A percentile compares a stretch with the other conserved stretches of the same genome.
Conservation (phyloP, 352 stramenopile species). For the Phytophthora cryptogea region DNA sequence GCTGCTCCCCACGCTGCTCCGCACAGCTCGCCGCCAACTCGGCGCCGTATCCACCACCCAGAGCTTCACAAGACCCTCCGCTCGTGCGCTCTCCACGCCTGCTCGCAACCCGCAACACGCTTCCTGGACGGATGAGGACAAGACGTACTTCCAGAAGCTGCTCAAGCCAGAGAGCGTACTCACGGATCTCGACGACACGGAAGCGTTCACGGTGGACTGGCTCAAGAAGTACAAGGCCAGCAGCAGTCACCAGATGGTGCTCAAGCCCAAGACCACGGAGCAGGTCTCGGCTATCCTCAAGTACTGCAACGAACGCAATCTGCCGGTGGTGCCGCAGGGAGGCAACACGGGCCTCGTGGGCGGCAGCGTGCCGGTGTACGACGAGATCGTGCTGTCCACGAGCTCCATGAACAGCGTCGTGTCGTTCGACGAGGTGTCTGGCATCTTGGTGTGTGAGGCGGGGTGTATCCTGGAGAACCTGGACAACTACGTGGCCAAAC, state of each 20-base stretch:
- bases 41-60: constrained; percentile 6
- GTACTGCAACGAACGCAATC: constrained; percentile 90
- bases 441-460: constrained; percentile 86
- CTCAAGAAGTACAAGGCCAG: constrained; percentile 82
- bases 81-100: constrained; percentile 35
- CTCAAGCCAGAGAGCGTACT: constrained; percentile 68
- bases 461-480: constrained; percentile 95
- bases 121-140: constrained; percentile 66
- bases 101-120: constrained; percentile 49
- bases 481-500: constrained; percentile 85
- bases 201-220: constrained; percentile 81
- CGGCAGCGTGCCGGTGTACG: constrained; percentile 86
- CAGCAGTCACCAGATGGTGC: constrained; percentile 72
- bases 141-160: constrained; percentile 66
- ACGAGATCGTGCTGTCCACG: constrained; percentile 95
- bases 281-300: constrained; percentile 90
- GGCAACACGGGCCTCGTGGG: constrained; percentile 98
- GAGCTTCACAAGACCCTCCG: constrained; percentile 1
- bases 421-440: constrained; percentile 90
- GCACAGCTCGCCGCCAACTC: constrained; percentile 14
- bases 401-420: constrained; percentile 92
- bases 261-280: constrained; percentile 87
- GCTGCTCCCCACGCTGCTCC: constrained; percentile 33
- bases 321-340: constrained; percentile 95
- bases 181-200: constrained; percentile 71